Conservation (phyloP, 106 monocot genomes). For the Dendrobium officinale region DNA sequence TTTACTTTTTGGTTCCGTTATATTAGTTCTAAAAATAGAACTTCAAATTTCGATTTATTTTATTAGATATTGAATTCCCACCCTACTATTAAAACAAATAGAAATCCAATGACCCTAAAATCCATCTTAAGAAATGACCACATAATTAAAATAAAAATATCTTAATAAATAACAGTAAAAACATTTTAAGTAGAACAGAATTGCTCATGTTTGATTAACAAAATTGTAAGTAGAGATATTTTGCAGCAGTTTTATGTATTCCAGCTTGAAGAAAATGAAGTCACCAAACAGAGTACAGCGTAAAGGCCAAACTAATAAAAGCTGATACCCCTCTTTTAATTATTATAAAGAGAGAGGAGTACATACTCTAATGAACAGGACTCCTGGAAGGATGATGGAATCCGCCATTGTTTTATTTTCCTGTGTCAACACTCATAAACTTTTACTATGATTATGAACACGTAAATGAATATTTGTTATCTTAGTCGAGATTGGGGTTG, state of each 20-base stretch:
- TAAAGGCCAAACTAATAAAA: neutral
- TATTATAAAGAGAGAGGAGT: neutral
- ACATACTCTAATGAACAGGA: neutral
- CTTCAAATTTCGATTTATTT: no score
- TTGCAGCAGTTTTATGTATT: neutral
- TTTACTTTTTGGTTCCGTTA: no score
- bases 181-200: no score
- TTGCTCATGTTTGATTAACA: no score
- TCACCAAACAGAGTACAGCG: neutral
- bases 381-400: neutral
- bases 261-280: neutral
- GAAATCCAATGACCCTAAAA: no score
- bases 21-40: no score
- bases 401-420: neutral
- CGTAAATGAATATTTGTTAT: neutral
- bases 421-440: neutral
- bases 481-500: constrained; percentile 4
- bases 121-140: no score
- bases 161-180: no score
- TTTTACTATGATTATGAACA: neutral
- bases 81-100: no score
- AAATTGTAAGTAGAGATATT: neutral
- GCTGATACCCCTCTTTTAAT: neutral
- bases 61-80: no score
- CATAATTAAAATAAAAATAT: no score